A percentile compares a stretch with the other conserved stretches of the same genome.
These are phyloP conservation scores for Salix dunnii DNA, from an alignment of 345 rosid genomes.

Conservation along the genomic window DNA sequence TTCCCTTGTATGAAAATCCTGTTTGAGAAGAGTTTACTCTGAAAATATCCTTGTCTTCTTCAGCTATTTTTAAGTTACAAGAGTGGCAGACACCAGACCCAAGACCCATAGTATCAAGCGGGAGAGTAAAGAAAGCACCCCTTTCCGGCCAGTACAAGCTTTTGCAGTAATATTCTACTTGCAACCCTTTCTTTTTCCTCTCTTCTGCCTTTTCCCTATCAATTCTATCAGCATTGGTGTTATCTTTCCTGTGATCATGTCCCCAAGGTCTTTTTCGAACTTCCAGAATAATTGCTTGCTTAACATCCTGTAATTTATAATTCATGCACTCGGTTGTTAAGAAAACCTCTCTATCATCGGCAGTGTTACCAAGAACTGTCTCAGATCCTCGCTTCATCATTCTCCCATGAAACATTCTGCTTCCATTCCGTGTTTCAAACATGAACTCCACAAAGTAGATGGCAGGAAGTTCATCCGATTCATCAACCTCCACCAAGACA, in stretches of 20 bases:
- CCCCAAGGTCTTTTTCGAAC: conserved; percentile 23
- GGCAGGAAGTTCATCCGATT: conserved; percentile 12
- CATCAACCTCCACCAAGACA: conserved; percentile 17
- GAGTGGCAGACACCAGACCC: conserved; percentile 28
- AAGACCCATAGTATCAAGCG: conserved; percentile 21
- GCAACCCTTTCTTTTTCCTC: conserved; percentile 27
- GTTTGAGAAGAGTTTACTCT: conserved; percentile 13
- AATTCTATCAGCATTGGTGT: conserved; percentile 13
- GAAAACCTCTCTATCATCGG: conserved; percentile 31
- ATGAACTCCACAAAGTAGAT: conserved; percentile 27
- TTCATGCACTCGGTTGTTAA: conserved; percentile 26
- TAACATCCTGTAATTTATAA: conserved; percentile 19
- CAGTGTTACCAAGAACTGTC: conserved; percentile 31
- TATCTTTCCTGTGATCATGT: conserved; percentile 16
- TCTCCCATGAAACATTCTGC: conserved; percentile 31
- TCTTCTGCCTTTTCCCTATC: conserved; percentile 31
- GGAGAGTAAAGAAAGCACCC: conserved; percentile 30
- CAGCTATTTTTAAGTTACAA: conserved; percentile 17
- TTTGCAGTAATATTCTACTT: conserved; percentile 29
- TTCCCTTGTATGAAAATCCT: conserved; percentile 20
- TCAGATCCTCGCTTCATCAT: conserved; percentile 21
- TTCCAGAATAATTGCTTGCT: conserved; percentile 19
- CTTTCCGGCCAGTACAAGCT: conserved; percentile 32
- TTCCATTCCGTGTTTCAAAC: conserved; percentile 26
- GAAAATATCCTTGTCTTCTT: conserved; percentile 17